Evolutionary conservation across 2,329 filamentous ascomycete genomes (phyloP).

Genomic region (Thelonectria discophora): DNA sequence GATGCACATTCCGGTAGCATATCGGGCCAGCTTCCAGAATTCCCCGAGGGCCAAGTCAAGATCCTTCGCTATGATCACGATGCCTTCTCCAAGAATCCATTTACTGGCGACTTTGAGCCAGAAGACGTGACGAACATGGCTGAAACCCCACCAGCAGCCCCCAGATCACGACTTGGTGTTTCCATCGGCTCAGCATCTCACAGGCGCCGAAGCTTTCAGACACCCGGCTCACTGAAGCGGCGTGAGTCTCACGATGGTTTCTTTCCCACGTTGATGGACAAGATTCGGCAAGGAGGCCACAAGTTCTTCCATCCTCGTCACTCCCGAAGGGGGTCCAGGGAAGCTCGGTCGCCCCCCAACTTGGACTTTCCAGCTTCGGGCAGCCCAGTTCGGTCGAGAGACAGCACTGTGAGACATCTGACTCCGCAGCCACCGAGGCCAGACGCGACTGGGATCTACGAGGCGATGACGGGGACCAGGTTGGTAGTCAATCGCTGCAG

Average conservation of each 20-base stretch:
- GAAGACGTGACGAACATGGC: slow-evolving; percentile 9
- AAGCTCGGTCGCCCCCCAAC: background rate
- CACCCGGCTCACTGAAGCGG: slow-evolving; percentile 17
- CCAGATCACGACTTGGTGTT: slow-evolving; percentile 33
- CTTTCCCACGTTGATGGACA: slow-evolving; percentile 42
- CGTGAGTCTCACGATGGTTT: slow-evolving; percentile 25
- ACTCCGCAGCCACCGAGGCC: slow-evolving; percentile 29
- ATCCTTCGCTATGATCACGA: slow-evolving; percentile 25
- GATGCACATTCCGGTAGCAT: slow-evolving; percentile 42
- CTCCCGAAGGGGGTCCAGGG: slow-evolving; percentile 28
- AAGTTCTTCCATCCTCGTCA: slow-evolving; percentile 37
- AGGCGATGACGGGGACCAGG: slow-evolving; percentile 38
- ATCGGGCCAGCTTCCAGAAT: slow-evolving; percentile 11
- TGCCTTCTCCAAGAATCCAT: slow-evolving; percentile 39
- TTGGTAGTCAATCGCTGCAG: slow-evolving; percentile 18
- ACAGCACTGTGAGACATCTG: slow-evolving; percentile 33
- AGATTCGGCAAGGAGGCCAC: slow-evolving; percentile 42
- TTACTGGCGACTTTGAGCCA: slow-evolving; percentile 22
- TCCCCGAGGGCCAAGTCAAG: slow-evolving; percentile 26
- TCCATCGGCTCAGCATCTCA: slow-evolving; percentile 39
- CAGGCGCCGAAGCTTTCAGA: slow-evolving; percentile 41
- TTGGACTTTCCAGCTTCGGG: slow-evolving; percentile 6
- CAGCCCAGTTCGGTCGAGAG: slow-evolving; percentile 27
- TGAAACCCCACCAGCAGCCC: slow-evolving; percentile 6
- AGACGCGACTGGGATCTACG: slow-evolving; percentile 36